Evolutionary conservation across 2,329 filamentous ascomycete species (phyloP).

Genomic region (Exophiala sp.): DNA sequence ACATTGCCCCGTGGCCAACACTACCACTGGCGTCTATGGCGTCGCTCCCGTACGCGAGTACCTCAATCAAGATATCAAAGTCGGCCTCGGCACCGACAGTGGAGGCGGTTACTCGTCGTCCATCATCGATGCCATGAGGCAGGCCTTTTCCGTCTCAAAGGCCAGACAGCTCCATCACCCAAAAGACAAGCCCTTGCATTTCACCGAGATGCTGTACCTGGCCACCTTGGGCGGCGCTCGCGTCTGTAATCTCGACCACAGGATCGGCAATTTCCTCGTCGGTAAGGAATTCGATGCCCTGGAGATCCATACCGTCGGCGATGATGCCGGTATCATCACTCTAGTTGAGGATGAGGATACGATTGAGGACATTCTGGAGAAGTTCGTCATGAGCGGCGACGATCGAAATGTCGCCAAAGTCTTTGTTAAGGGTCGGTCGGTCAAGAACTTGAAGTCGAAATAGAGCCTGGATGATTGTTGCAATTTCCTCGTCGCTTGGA

Average conservation of each 20-base stretch:
- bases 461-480: neutral
- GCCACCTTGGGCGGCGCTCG: constrained; percentile 57
- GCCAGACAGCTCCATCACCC: constrained; percentile 8
- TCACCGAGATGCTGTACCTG: constrained; percentile 52
- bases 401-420: constrained; percentile 56
- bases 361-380: constrained; percentile 48
- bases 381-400: constrained; percentile 61
- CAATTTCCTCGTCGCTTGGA: no score
- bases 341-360: constrained; percentile 49
- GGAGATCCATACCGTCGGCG: constrained; percentile 20
- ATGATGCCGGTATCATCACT: constrained; percentile 45
- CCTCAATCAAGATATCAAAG: constrained; percentile 49
- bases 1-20: constrained; percentile 45
- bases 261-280: constrained; percentile 32
- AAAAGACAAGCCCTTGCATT: constrained; percentile 10
- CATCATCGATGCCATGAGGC: constrained; percentile 54
- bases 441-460: constrained; percentile 3
- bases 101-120: constrained; percentile 54
- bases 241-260: constrained; percentile 50
- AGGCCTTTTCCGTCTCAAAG: constrained; percentile 45
- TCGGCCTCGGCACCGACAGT: constrained; percentile 56
- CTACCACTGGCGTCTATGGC: constrained; percentile 51
- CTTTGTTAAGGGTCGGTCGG: constrained; percentile 45
- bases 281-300: constrained; percentile 35
- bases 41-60: constrained; percentile 44